Evolutionary conservation across 192 early-diverging fungal genomes (phyloP), one percentile per base, ranked within the genome.

Genomic region (Pilobolus umbonatus): DNA sequence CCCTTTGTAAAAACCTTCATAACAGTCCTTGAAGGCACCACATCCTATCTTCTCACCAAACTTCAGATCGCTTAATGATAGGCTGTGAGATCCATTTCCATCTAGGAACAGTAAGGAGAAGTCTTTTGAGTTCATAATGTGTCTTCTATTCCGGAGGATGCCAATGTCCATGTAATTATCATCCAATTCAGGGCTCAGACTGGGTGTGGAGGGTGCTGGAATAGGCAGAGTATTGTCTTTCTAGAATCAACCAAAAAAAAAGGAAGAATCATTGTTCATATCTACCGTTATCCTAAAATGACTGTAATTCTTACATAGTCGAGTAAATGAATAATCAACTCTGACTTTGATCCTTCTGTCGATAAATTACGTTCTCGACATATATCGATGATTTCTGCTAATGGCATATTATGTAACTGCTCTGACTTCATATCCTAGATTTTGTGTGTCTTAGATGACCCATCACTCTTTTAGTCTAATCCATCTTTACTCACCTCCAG

Each of bases 21-120:
- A 89, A 66, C 87, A 89, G 61, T 89, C 87, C 57, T 89, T 89
- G 69, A 89, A 89, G 12, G 85, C 87, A 10, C 87, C 87, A 4
- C 84, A 80, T 8, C 87, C 87, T 15, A 89, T 69, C 63, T 89
- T 89, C 30, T 71, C 69, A 24, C 82, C 82, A 55, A 86, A 56
- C 24, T 67, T 69, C 6, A 89, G 69, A 42, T 81, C 72, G 0
- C 71, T 60, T 47, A 89, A 87, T 34, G 85, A 82, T 26, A 83
- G 75, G 3, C 76, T 72, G 19, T 42, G 14, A 26, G 80, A 71
- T 42, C 77, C 72, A 19, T 57, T 56, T 11, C 72, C 69, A 42
- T 47, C 55, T 9, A 72, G 29, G 11, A 84, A 67, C 3, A 84
- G 70, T 31, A 79, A 77, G 32, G 73, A 61, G 22, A 75, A 71